Evolutionary conservation across 75 land plant genomes (phyloP).

Genomic region (Cunninghamia lanceolata): DNA sequence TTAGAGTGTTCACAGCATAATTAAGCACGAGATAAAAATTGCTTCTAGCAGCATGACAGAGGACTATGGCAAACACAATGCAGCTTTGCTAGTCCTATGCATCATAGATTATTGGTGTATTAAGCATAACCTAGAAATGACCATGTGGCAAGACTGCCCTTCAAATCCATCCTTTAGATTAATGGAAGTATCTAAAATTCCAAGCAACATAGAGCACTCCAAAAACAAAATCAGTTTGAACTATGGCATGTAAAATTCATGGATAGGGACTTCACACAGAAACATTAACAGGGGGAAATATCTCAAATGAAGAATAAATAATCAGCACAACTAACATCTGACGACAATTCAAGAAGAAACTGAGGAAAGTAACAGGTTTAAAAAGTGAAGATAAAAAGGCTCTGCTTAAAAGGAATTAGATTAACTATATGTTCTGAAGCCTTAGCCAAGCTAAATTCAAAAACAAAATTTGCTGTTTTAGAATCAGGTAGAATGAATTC

Average conservation of each 20-base stretch:
- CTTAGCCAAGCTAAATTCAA: not conserved
- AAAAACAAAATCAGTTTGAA: not conserved
- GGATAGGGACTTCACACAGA: not conserved
- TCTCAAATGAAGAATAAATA: not conserved
- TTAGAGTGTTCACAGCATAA: not conserved
- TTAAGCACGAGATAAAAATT: not conserved
- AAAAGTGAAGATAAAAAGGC: not conserved
- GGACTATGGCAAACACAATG: not conserved
- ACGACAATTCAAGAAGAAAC: not conserved
- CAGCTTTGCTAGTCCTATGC: not conserved
- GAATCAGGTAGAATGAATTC: too few relatives aligned
- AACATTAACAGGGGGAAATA: not conserved
- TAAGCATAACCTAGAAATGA: not conserved
- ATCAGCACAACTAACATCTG: not conserved
- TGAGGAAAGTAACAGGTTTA: not conserved
- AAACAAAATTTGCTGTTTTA: too few relatives aligned
- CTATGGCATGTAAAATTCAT: not conserved
- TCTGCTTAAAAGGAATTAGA: not conserved
- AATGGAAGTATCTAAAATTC: not conserved
- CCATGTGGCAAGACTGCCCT: not conserved
- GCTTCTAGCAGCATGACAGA: not conserved
- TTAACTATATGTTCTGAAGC: not conserved
- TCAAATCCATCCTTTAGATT: not conserved
- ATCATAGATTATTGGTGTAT: not conserved
- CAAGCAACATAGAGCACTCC: not conserved